Evolutionary conservation across 495 filamentous ascomycete species (phyloP).

Genomic region (Lophium mytilinum): DNA sequence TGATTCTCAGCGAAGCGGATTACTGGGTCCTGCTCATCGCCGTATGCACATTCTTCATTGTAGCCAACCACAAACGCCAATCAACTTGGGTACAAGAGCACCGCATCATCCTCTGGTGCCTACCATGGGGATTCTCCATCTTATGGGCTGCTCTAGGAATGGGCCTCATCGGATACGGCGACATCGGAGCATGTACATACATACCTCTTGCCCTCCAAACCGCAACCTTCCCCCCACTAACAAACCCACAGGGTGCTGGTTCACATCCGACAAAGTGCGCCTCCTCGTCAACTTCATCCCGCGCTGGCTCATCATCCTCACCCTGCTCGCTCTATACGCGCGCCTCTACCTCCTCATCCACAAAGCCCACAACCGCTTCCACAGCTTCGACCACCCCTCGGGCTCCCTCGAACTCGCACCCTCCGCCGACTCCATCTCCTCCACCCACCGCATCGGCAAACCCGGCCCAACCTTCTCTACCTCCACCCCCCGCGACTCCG

Average conservation of each 20-base stretch:
- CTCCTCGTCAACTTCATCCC: conserved; percentile 40
- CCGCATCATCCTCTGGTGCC: conserved; percentile 28
- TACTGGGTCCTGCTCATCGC: conserved; percentile 42
- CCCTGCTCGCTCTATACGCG: conserved; percentile 34
- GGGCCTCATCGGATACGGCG: conserved; percentile 34
- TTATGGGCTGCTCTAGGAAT: conserved; percentile 35
- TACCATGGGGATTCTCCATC: conserved; percentile 35
- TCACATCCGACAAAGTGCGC: conserved; percentile 35
- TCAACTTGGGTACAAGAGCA: conserved; percentile 36
- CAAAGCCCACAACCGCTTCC: conserved; percentile 34
- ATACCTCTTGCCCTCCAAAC: not conserved
- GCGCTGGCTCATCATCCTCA: conserved; percentile 37
- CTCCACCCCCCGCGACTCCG: too few species aligned
- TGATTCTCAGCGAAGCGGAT: conserved; percentile 26
- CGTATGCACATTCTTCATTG: conserved; percentile 36
- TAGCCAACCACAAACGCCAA: conserved; percentile 34
- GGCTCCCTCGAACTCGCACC: not conserved
- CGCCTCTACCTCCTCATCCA: conserved; percentile 38
- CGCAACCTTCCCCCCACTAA: not conserved
- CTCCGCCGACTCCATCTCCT: conserved; percentile 18
- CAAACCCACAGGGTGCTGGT: conserved; percentile 36
- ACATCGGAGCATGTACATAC: conserved; percentile 36
- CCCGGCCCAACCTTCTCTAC: not conserved
- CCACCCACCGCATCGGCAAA: conserved; percentile 14
- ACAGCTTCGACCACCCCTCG: conserved; percentile 30